Evolutionary conservation across 2,329 filamentous ascomycete genomes (phyloP).

Genomic region (Macrophomina pseudophaseolina): DNA sequence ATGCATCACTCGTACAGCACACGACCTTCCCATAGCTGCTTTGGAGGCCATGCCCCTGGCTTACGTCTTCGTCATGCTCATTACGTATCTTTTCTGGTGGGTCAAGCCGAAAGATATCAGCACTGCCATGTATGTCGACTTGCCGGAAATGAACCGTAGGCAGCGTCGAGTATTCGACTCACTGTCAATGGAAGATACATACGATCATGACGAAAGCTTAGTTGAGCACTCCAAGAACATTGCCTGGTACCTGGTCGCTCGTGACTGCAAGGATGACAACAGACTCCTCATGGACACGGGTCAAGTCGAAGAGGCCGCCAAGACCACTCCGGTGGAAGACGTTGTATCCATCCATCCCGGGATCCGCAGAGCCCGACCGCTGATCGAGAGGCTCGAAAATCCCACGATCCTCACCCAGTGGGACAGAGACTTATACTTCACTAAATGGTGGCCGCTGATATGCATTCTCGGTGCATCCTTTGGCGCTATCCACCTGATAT

Average conservation of each 20-base stretch:
- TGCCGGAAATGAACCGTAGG: conserved; percentile 11
- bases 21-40: not conserved
- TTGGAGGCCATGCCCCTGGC: conserved; percentile 15
- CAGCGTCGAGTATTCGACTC: conserved; percentile 12
- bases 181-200: conserved; percentile 17
- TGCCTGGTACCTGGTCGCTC: conserved; percentile 10
- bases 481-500: conserved; percentile 16
- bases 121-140: not conserved
- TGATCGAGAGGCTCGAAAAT: not conserved
- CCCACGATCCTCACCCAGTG: conserved; percentile 14
- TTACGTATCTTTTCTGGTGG: conserved; percentile 19
- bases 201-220: not conserved
- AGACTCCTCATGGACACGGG: not conserved
- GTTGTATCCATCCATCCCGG: not conserved
- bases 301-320: not conserved
- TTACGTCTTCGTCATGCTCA: conserved; percentile 12
- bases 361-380: not conserved
- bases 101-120: conserved; percentile 20
- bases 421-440: conserved; percentile 10
- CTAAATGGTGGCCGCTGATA: conserved; percentile 13
- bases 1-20: conserved; percentile 11
- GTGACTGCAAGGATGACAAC: conserved; percentile 1
- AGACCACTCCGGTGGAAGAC: not conserved
- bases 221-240: not conserved
- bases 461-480: conserved; percentile 14